Percentiles rank a stretch among this genome's conserved stretches.
These are phyloP conservation scores for Hippophae gyantsensis DNA, from an alignment of 306 rosid species.

Conservation along the genomic window DNA sequence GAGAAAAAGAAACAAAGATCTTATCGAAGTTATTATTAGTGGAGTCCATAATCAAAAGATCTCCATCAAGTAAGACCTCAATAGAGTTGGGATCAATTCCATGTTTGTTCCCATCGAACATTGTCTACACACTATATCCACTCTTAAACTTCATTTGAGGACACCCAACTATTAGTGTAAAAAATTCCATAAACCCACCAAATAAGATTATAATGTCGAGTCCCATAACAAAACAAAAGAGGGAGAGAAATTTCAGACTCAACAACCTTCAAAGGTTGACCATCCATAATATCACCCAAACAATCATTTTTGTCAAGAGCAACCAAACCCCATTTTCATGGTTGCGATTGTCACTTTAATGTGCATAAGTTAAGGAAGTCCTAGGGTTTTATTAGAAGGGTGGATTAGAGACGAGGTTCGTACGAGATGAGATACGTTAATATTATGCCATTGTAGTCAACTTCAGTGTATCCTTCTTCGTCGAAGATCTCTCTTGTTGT, in stretches of 20 bases:
- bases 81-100: constrained; percentile 86
- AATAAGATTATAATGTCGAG: constrained; percentile 17
- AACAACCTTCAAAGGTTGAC: too few species aligned
- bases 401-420: too few species aligned
- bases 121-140: constrained; percentile 83
- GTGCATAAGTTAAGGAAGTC: too few species aligned
- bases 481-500: too few species aligned
- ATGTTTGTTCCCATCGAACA: constrained; percentile 91
- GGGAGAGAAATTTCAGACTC: not conserved
- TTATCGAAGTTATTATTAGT: constrained; percentile 66
- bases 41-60: constrained; percentile 82
- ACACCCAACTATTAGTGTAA: constrained; percentile 54
- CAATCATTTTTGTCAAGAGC: too few species aligned
- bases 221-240: not conserved
- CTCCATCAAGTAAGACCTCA: constrained; percentile 70
- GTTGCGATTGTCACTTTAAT: too few species aligned
- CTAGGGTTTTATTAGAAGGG: too few species aligned
- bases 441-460: too few species aligned
- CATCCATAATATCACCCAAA: too few species aligned
- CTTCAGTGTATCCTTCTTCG: too few species aligned
- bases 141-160: constrained; percentile 87
- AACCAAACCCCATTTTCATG: too few species aligned
- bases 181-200: constrained; percentile 8
- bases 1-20: constrained; percentile 69
- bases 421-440: too few species aligned